These are phyloP conservation scores for Rauvolfia tetraphylla DNA, from an alignment of 257 asterid species.

Conservation along the genomic window DNA sequence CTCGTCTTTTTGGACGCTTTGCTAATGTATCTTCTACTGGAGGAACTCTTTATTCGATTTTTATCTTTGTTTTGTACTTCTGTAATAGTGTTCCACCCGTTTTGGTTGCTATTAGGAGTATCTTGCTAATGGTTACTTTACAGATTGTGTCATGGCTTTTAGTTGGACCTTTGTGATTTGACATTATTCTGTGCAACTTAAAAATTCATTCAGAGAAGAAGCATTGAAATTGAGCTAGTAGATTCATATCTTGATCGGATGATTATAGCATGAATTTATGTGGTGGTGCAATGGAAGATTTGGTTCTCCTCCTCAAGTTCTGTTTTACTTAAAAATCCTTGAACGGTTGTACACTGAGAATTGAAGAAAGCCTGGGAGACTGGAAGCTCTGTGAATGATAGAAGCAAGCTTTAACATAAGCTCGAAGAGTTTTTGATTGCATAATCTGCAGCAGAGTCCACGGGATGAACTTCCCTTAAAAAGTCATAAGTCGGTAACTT, in stretches of 20 bases:
- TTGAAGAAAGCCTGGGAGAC: too few species aligned
- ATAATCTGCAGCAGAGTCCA: too few species aligned
- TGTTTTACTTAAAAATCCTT: too few species aligned
- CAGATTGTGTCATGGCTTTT: neutral
- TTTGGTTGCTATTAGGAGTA: neutral
- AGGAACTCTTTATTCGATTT: neutral
- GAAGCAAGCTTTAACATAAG: too few species aligned
- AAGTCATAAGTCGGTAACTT: too few species aligned
- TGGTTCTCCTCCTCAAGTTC: too few species aligned
- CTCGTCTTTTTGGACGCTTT: neutral
- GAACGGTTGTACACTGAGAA: too few species aligned
- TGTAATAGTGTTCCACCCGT: neutral
- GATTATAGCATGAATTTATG: neutral
- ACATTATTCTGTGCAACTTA: neutral
- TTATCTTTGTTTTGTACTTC: neutral
- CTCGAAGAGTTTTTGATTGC: too few species aligned
- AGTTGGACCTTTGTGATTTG: neutral
- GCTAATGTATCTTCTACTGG: neutral
- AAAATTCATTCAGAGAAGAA: neutral
- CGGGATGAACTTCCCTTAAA: too few species aligned
- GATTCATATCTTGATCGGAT: neutral
- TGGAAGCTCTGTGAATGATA: too few species aligned
- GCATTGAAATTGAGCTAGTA: neutral
- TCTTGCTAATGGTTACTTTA: neutral
- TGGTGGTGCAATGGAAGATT: neutral